Evolutionary conservation across 2,329 filamentous ascomycete genomes (phyloP).

Genomic region (Lecanosticta acicola): DNA sequence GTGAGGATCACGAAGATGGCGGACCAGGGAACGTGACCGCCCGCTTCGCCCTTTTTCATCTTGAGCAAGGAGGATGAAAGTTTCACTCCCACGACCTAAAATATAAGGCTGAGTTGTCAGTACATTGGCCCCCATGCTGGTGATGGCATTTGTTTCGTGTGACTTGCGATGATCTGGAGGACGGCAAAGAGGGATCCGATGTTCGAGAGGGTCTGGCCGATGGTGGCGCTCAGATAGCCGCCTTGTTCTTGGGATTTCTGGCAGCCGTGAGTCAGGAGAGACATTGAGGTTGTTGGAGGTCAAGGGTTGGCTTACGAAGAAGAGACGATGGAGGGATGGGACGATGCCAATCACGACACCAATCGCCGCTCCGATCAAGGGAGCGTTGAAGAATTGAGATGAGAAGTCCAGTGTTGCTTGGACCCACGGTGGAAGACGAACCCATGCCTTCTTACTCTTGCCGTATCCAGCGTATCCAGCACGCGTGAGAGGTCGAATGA

Average conservation of each 20-base stretch:
- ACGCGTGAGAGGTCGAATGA: not conserved
- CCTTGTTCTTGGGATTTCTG: not conserved
- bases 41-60: not conserved
- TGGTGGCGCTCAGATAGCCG: not conserved
- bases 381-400: constrained; percentile 1
- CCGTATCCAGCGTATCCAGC: not conserved
- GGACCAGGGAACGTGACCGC: not conserved
- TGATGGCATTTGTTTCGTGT: no score
- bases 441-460: not conserved
- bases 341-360: not conserved
- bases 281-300: not conserved
- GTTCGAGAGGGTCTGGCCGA: not conserved
- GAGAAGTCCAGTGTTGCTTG: not conserved
- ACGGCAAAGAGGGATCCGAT: not conserved
- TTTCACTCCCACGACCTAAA: constrained; percentile 2
- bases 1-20: not conserved
- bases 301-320: not conserved
- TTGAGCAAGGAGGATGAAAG: not conserved
- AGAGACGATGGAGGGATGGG: not conserved
- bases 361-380: not conserved
- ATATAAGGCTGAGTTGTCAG: no score
- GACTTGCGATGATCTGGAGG: not conserved
- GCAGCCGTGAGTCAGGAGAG: not conserved
- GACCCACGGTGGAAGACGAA: not conserved
- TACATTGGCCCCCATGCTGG: no score